phyloP scores from a whole-genome alignment of 1,284 basidiomycete genomes.

The Moesziomyces sp. region DNA sequence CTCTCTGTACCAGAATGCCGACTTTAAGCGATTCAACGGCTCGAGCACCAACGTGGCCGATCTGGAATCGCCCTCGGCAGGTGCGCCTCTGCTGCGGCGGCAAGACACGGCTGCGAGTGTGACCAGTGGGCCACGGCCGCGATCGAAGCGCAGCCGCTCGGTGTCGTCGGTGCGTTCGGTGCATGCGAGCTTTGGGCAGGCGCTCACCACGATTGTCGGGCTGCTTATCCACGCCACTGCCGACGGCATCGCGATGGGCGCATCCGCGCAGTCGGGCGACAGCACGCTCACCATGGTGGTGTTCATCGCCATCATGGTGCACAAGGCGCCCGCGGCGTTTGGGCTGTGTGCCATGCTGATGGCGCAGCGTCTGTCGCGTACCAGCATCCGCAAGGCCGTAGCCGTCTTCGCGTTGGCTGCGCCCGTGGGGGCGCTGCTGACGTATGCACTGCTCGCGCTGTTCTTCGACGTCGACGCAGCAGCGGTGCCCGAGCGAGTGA shows the following conservation, averaged over 20 bases:
- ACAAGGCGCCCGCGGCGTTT: conserved; percentile 66
- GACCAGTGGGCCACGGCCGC: background rate
- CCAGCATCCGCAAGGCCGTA: conserved; percentile 53
- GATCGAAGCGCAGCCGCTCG: conserved; percentile 7
- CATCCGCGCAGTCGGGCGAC: conserved; percentile 51
- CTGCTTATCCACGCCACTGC: conserved; percentile 63
- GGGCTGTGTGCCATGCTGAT: conserved; percentile 65
- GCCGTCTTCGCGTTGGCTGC: conserved; percentile 56
- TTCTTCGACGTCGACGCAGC: conserved; percentile 20
- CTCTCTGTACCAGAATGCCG: conserved; percentile 16
- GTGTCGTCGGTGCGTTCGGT: conserved; percentile 2
- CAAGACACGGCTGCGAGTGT: conserved; percentile 16
- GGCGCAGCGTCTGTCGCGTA: conserved; percentile 41
- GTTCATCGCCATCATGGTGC: conserved; percentile 64
- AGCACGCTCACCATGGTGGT: conserved; percentile 60
- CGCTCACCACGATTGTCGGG: conserved; percentile 57
- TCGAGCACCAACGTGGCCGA: conserved; percentile 6
- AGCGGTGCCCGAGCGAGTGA: background rate
- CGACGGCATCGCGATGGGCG: conserved; percentile 66
- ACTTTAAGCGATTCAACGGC: conserved; percentile 21
- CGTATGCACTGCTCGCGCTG: conserved; percentile 18
- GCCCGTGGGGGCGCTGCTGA: conserved; percentile 57
- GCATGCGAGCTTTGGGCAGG: conserved; percentile 30
- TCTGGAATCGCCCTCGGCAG: conserved; percentile 13
- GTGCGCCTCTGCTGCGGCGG: conserved; percentile 26